A percentile compares a stretch with the other conserved stretches of the same genome.
Conservation (phyloP, 2,329 filamentous ascomycete genomes). For the Paracoccidioides lutzii region DNA sequence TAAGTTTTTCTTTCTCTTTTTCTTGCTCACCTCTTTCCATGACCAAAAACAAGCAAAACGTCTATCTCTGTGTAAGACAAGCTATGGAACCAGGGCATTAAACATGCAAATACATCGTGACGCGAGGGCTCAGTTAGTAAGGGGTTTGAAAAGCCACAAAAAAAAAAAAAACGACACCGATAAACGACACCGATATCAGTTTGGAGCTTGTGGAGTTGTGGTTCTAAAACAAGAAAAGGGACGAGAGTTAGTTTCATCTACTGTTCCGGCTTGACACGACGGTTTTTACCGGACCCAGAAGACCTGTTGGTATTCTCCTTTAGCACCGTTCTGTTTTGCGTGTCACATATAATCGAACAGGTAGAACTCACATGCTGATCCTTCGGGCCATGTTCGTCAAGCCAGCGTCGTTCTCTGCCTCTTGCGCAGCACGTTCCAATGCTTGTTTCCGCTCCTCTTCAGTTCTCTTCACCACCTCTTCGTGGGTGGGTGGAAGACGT, state of each 20-base stretch:
- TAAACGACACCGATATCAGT: background rate
- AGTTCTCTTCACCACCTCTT: slow-evolving; percentile 75
- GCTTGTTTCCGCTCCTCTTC: slow-evolving; percentile 72
- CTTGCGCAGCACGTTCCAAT: slow-evolving; percentile 69
- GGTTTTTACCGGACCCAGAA: slow-evolving; percentile 25
- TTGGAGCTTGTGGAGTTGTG: too few species aligned
- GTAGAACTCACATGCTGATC: slow-evolving; percentile 76
- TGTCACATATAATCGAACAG: background rate
- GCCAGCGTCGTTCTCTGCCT: slow-evolving; percentile 84
- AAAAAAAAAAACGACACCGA: background rate
- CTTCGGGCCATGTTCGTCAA: slow-evolving; percentile 76
- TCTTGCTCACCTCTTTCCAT: background rate
- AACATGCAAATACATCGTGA: background rate
- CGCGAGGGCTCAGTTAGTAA: background rate
- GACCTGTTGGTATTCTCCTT: slow-evolving; percentile 19
- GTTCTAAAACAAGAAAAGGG: too few species aligned
- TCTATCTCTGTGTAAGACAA: background rate
- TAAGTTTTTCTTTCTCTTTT: background rate
- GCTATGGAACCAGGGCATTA: background rate
- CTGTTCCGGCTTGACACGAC: slow-evolving; percentile 12
- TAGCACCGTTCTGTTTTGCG: background rate
- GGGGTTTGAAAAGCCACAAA: background rate
- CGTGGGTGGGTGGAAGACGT: slow-evolving; percentile 76
- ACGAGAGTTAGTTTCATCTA: background rate
- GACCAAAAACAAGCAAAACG: slow-evolving; percentile 2